phyloP scores from a whole-genome alignment of 2,329 filamentous ascomycete genomes.

The Pestalotiopsis fici region DNA sequence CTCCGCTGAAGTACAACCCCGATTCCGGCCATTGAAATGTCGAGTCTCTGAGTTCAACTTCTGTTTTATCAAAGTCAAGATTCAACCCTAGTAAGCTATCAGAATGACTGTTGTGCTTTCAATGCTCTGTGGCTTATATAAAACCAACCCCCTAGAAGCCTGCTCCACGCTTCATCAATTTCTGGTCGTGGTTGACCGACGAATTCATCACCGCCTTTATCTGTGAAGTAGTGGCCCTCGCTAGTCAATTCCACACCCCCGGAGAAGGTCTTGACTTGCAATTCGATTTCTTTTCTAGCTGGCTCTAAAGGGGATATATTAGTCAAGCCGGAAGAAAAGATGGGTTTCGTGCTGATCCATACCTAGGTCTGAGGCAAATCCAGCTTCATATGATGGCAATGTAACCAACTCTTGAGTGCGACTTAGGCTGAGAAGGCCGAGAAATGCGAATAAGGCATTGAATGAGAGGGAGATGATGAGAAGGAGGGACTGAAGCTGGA shows the following conservation, averaged over 20 bases:
- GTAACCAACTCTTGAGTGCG: too few species aligned
- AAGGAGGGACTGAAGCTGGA: too few species aligned
- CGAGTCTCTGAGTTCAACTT: background rate
- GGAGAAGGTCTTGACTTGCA: background rate
- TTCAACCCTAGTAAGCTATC: background rate
- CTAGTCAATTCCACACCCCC: background rate
- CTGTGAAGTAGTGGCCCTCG: background rate
- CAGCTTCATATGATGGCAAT: too few species aligned
- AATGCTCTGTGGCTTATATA: background rate
- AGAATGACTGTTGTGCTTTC: background rate
- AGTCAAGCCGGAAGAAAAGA: too few species aligned
- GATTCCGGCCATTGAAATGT: background rate
- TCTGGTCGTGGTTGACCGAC: background rate
- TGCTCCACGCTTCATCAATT: background rate
- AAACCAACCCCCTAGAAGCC: background rate
- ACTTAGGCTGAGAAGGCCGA: too few species aligned
- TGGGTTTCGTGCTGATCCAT: too few species aligned
- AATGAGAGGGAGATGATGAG: too few species aligned
- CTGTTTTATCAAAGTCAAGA: background rate
- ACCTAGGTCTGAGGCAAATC: too few species aligned
- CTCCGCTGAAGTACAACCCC: background rate
- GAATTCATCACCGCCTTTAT: background rate
- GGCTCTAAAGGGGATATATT: background rate
- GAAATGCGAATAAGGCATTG: too few species aligned
- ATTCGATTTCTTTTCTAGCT: background rate